Evolutionary conservation across 805 yeast species (phyloP).

Genomic region (Cyberlindnera nakhonratchasimensis): DNA sequence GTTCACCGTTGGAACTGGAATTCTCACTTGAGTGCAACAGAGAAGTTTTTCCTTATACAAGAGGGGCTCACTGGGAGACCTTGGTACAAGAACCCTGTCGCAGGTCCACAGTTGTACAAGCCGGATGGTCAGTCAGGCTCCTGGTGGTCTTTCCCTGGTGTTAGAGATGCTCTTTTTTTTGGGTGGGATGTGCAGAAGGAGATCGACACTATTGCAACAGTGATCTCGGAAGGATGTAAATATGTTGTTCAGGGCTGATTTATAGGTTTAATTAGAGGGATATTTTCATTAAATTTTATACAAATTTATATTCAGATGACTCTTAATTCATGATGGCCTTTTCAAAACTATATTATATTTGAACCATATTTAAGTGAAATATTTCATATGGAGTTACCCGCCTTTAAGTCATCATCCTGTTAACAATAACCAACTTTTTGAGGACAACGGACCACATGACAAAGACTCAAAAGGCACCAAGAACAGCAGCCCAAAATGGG

Average conservation of each 20-base stretch:
- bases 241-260: conserved; percentile 14
- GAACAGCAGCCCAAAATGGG: no score
- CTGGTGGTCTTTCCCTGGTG: conserved; percentile 71
- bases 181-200: conserved; percentile 54
- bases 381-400: no score
- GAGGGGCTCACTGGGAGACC: conserved; percentile 43
- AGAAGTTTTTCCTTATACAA: conserved; percentile 46
- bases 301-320: no score
- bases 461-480: no score
- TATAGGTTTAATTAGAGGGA: not conserved
- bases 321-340: no score
- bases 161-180: conserved; percentile 64
- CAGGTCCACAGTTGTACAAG: conserved; percentile 63
- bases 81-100: conserved; percentile 64
- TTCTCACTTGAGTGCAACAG: conserved; percentile 54
- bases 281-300: not conserved
- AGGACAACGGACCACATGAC: no score
- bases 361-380: no score
- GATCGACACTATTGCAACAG: conserved; percentile 39
- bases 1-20: conserved; percentile 81
- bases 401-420: no score
- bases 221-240: conserved; percentile 15
- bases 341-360: no score
- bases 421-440: no score
- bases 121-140: conserved; percentile 45